A percentile compares a stretch with the other conserved stretches of the same genome.
Evolutionary conservation across 306 rosid species (phyloP).

Genomic region (Fragaria ananassa): DNA sequence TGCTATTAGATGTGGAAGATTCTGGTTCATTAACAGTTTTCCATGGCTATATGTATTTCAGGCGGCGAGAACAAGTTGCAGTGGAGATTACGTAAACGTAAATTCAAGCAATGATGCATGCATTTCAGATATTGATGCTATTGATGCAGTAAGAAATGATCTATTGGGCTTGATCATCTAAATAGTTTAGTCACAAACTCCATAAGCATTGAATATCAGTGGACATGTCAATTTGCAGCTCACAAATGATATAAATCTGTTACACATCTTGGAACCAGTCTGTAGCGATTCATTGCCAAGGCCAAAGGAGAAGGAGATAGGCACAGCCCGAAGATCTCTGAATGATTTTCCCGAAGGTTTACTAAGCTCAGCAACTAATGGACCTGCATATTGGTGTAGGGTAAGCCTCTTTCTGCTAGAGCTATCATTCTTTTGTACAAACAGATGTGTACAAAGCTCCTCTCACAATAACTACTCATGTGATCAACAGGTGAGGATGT

Average conservation of each 20-base stretch:
- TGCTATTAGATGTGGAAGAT: too few species aligned
- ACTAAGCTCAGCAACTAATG: not conserved
- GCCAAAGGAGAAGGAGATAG: not conserved
- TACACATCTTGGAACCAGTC: conserved; percentile 22
- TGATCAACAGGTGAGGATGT: not conserved
- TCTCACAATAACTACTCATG: not conserved
- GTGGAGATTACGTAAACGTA: conserved; percentile 19
- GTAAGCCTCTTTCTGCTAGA: conserved; percentile 1
- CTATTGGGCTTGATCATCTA: not conserved
- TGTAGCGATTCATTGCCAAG: conserved; percentile 9
- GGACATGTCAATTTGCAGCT: conserved; percentile 22
- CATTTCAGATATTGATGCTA: conserved; percentile 12
- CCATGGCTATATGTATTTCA: not conserved
- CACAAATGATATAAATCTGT: conserved; percentile 4
- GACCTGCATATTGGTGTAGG: conserved; percentile 24
- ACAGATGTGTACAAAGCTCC: not conserved
- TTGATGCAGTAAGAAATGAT: not conserved
- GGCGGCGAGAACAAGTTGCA: conserved; percentile 23
- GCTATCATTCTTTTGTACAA: not conserved
- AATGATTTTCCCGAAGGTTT: not conserved
- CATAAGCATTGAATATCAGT: not conserved
- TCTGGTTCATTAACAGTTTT: too few species aligned
- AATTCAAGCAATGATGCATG: conserved; percentile 19
- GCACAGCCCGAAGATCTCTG: conserved; percentile 11
- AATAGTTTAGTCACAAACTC: not conserved